phyloP scores from a whole-genome alignment of 2,329 filamentous ascomycete species.

The Nothophaeocryptopus gaeumannii region DNA sequence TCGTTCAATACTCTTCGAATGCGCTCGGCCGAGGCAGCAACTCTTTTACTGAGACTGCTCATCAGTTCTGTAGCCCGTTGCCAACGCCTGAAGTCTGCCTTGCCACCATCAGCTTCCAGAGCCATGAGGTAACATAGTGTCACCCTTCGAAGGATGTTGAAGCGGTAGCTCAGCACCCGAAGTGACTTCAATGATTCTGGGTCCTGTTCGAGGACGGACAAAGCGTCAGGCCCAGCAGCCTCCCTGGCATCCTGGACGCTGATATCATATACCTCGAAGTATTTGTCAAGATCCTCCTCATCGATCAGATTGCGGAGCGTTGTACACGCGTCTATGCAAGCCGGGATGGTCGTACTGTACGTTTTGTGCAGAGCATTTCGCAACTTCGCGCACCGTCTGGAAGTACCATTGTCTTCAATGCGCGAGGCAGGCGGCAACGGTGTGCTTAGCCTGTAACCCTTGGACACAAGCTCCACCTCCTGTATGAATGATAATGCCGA shows the following conservation, averaged over 20 bases:
- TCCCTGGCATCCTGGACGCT: conserved; percentile 47
- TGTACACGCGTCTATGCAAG: conserved; percentile 67
- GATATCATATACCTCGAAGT: conserved; percentile 68
- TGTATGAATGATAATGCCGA: conserved; percentile 80
- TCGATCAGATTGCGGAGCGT: conserved; percentile 71
- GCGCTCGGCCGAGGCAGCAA: conserved; percentile 61
- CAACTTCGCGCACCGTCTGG: conserved; percentile 73
- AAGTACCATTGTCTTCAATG: conserved; percentile 71
- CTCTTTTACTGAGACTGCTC: conserved; percentile 60
- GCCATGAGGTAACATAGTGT: conserved; percentile 87
- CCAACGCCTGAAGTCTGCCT: conserved; percentile 75
- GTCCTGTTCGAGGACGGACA: conserved; percentile 69
- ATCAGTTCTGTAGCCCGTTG: conserved; percentile 74
- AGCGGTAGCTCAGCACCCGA: conserved; percentile 62
- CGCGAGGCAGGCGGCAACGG: conserved; percentile 90
- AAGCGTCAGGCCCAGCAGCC: conserved; percentile 47
- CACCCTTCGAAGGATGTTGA: conserved; percentile 77
- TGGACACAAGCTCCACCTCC: conserved; percentile 91
- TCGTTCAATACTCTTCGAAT: conserved; percentile 70
- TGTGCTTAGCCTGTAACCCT: conserved; percentile 84
- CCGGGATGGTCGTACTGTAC: conserved; percentile 67
- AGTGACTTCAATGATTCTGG: conserved; percentile 74
- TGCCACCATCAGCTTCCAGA: conserved; percentile 76
- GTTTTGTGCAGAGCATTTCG: conserved; percentile 71
- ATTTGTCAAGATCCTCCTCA: conserved; percentile 80